phyloP scores from a whole-genome alignment of 768 basidiomycete genomes.

The Mycena rosella region DNA sequence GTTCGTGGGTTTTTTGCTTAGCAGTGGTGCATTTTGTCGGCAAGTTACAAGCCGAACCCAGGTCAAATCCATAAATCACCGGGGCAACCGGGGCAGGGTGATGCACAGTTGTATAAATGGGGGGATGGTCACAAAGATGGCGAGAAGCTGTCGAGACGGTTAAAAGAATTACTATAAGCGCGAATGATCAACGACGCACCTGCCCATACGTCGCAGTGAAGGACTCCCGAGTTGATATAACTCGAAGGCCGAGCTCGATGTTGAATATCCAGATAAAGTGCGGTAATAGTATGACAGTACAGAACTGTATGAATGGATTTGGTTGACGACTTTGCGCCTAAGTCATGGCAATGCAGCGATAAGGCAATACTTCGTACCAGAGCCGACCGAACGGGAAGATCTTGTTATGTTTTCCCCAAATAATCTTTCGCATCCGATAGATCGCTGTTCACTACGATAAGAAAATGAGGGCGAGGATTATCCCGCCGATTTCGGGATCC shows the following conservation, averaged over 20 bases:
- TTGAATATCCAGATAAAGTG: constrained; percentile 30
- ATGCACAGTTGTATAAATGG: constrained; percentile 18
- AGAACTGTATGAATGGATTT: constrained; percentile 33
- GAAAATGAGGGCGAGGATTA: not conserved
- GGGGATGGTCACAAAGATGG: constrained; percentile 33
- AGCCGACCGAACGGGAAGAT: constrained; percentile 9
- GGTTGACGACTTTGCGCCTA: constrained; percentile 27
- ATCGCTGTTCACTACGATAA: constrained; percentile 18
- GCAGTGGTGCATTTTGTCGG: not conserved
- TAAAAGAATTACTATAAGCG: too few species aligned
- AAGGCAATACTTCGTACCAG: not conserved
- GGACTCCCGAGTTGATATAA: constrained; percentile 1
- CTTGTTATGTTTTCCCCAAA: constrained; percentile 25
- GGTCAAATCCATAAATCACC: constrained; percentile 28
- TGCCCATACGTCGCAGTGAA: constrained; percentile 30
- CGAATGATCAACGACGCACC: not conserved
- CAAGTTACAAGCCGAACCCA: constrained; percentile 24
- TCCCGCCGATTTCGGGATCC: constrained; percentile 6
- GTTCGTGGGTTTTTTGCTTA: not conserved
- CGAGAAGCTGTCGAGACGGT: constrained; percentile 18
- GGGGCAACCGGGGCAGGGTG: constrained; percentile 7
- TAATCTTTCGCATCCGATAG: constrained; percentile 19
- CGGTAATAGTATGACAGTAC: constrained; percentile 17
- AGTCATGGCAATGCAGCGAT: not conserved
- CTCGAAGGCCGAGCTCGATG: constrained; percentile 9